These are phyloP conservation scores for Gamsiella multidivaricata DNA, from an alignment of 192 early-diverging fungal species.

Conservation along the genomic window DNA sequence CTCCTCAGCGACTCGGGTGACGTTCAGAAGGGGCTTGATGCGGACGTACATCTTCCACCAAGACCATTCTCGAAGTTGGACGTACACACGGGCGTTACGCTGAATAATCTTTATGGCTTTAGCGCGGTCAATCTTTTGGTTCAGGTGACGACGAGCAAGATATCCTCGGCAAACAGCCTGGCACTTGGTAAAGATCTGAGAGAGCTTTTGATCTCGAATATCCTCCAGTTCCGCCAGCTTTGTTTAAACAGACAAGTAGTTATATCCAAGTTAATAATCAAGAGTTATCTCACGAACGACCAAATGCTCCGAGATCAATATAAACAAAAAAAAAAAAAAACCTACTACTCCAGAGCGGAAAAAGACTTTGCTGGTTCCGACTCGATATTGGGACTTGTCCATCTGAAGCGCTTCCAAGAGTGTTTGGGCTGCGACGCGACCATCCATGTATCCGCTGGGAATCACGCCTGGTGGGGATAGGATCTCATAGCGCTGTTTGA, in stretches of 20 bases:
- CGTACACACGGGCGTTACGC: constrained; percentile 91
- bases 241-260: background rate
- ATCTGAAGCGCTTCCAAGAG: constrained; percentile 82
- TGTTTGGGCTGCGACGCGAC: constrained; percentile 82
- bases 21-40: constrained; percentile 88
- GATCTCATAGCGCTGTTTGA: constrained; percentile 94
- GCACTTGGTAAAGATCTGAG: constrained; percentile 83
- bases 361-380: constrained; percentile 96
- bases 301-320: background rate
- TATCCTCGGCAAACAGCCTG: constrained; percentile 91
- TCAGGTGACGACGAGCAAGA: constrained; percentile 73
- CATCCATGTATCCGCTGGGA: constrained; percentile 88
- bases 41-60: constrained; percentile 97
- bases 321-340: constrained; percentile 13
- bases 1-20: constrained; percentile 86
- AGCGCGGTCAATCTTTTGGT: constrained; percentile 70
- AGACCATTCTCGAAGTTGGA: constrained; percentile 89
- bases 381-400: constrained; percentile 84
- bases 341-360: constrained; percentile 93
- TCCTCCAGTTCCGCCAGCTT: constrained; percentile 94
- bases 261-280: background rate
- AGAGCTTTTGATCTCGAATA: constrained; percentile 83
- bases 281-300: too few relatives aligned
- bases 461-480: constrained; percentile 84
- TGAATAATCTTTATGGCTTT: constrained; percentile 93